Evolutionary conservation across 352 stramenopile genomes (phyloP), one percentile per base, ranked within the genome.

Genomic region (Phytophthora pini): DNA sequence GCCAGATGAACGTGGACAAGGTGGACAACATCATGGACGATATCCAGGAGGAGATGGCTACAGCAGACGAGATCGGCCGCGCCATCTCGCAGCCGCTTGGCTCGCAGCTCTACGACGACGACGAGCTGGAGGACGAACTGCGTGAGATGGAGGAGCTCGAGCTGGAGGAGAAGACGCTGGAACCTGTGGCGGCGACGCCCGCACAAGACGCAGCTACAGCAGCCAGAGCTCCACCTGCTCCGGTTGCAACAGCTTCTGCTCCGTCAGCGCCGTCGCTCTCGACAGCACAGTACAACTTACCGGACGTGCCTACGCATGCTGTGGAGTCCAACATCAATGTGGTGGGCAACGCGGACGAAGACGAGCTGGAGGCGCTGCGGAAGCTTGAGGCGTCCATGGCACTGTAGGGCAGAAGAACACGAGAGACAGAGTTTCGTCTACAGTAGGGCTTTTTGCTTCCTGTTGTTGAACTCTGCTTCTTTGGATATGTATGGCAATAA

Each of bases 1-100:
- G 90, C 24, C 84, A 98, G 60, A 95, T 99, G 65, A 96, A 97
- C 69, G 94, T 99, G 41, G 97, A 99, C 73, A 95, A 94, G 62
- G 97, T 99, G 46, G 96, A 99, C 76, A 97, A 98, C 63, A 94
- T 99, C 55, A 99, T 99, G 96, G 97, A 99, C 79, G 93, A 98
- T 61, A 98, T 99, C 70, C 95, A 98, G 76, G 96, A 98, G 72
- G 93, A 98, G 71, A 98, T 98, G 95, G 94, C 97, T 45, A 91
- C 92, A 52, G 94, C 93, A 3, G 87, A 98, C 63, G 94, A 98
- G 79, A 98, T 99, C 64, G 92, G 84, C 20, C 76, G 87, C 51
- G 95, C 95, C 10, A 98, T 99, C 72, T 96, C 92, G 31, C 90
- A 98, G 70, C 92, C 95, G n/a, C 82, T 98, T 0, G 93, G 97